phyloP scores from a whole-genome alignment of 2,329 filamentous ascomycete genomes.

The Nigrospora sphaerica region DNA sequence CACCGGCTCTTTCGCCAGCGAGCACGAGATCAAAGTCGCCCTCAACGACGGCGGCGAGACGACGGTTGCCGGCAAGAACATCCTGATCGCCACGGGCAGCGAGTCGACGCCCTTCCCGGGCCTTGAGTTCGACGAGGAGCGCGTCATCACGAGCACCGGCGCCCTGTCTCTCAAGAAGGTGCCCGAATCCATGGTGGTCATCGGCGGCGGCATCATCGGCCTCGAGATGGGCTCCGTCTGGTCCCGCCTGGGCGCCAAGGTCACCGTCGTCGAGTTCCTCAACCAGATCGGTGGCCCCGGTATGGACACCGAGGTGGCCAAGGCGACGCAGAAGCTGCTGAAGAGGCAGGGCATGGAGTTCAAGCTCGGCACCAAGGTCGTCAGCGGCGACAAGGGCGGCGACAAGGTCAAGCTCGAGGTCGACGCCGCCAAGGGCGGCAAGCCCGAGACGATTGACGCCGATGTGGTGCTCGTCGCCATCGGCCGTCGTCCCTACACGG shows the following conservation, averaged over 20 bases:
- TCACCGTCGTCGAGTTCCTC: conserved; percentile 96
- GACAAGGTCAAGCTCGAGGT: conserved; percentile 75
- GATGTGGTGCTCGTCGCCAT: conserved; percentile 97
- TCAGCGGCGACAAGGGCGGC: conserved; percentile 72
- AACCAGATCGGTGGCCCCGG: conserved; percentile 94
- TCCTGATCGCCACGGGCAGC: conserved; percentile 92
- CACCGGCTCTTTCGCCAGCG: conserved; percentile 76
- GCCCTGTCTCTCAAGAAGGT: conserved; percentile 85
- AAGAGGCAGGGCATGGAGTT: conserved; percentile 97
- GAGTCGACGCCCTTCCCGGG: conserved; percentile 96
- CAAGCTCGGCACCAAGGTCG: conserved; percentile 95
- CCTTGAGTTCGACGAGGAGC: conserved; percentile 93
- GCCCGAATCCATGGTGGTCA: conserved; percentile 93
- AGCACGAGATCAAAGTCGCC: conserved; percentile 86
- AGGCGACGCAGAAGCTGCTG: conserved; percentile 85
- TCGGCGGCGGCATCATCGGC: conserved; percentile 97
- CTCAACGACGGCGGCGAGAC: conserved; percentile 89
- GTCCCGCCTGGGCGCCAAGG: conserved; percentile 87
- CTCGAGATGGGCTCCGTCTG: conserved; percentile 98
- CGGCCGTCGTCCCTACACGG: conserved; percentile 89
- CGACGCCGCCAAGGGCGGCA: conserved; percentile 93
- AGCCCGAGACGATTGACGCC: conserved; percentile 83
- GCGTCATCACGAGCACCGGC: conserved; percentile 92
- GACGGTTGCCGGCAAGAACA: conserved; percentile 86
- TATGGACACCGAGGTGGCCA: conserved; percentile 93